A percentile compares a stretch with the other conserved stretches of the same genome.
Conservation (phyloP, 768 basidiomycete genomes). For the Holtermanniella nyarrowii region DNA sequence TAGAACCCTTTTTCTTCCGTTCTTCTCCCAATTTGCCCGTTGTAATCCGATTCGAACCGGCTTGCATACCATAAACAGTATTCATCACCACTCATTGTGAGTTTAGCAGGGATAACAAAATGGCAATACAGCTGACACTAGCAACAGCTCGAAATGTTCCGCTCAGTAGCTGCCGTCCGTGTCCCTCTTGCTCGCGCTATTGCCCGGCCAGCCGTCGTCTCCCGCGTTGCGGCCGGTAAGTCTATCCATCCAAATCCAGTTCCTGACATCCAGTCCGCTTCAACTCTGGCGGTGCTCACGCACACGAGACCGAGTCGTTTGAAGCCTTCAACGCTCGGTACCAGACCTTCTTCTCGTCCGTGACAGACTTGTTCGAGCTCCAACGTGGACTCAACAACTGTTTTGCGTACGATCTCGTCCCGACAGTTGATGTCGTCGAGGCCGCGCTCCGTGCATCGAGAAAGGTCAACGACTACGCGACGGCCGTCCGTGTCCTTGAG, state of each 20-base stretch:
- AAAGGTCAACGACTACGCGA: constrained; percentile 92
- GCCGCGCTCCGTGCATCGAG: constrained; percentile 42
- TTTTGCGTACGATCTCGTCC: constrained; percentile 79
- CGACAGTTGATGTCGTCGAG: constrained; percentile 35
- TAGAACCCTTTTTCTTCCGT: too few species aligned
- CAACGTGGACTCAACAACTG: constrained; percentile 99
- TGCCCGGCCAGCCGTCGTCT: not conserved
- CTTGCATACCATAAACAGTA: too few species aligned
- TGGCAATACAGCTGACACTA: too few species aligned
- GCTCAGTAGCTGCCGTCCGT: not conserved
- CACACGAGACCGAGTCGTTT: constrained; percentile 80
- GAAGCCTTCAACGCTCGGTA: constrained; percentile 91
- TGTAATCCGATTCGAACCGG: not conserved
- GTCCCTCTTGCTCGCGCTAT: not conserved
- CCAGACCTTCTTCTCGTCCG: constrained; percentile 81
- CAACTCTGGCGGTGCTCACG: constrained; percentile 43
- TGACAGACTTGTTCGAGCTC: constrained; percentile 94
- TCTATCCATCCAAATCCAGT: not conserved
- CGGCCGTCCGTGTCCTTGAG: constrained; percentile 91
- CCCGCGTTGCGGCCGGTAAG: not conserved
- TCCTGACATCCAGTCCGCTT: constrained; percentile 11
- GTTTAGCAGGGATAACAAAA: too few species aligned
- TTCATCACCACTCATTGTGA: too few species aligned
- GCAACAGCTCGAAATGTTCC: too few species aligned
- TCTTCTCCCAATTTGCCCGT: not conserved